These are phyloP conservation scores for Clohesyomyces aquaticus DNA, from an alignment of 495 filamentous ascomycete genomes.

Conservation along the genomic window DNA sequence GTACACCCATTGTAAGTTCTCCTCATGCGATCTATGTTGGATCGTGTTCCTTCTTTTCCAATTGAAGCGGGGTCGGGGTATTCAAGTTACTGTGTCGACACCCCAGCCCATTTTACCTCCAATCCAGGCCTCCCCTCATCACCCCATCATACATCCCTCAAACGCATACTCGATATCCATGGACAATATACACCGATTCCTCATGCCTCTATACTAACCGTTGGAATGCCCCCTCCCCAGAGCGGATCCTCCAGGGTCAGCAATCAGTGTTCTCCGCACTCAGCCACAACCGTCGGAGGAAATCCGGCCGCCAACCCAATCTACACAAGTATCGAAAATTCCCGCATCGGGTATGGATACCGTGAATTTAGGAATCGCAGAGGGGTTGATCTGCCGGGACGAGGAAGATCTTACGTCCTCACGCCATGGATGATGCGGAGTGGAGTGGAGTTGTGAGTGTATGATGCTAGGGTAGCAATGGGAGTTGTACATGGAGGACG, in stretches of 20 bases:
- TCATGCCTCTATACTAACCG: neutral
- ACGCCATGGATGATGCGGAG: neutral
- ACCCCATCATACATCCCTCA: too few species aligned
- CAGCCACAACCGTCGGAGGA: neutral
- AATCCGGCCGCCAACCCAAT: constrained; percentile 16
- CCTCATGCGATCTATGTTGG: too few species aligned
- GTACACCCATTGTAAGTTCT: too few species aligned
- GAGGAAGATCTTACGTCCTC: constrained; percentile 11
- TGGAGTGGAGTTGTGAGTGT: neutral
- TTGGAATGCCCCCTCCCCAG: neutral
- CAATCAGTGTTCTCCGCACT: constrained; percentile 17
- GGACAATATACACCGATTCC: neutral
- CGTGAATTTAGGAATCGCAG: neutral
- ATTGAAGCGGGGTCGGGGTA: too few species aligned
- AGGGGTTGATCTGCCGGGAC: neutral
- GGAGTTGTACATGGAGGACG: neutral
- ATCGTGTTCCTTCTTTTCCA: too few species aligned
- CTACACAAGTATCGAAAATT: constrained; percentile 26
- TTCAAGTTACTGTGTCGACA: too few species aligned
- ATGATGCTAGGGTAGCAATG: neutral
- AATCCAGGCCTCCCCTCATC: too few species aligned
- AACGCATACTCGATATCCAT: too few species aligned
- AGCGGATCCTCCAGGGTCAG: neutral
- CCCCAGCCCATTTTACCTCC: too few species aligned
- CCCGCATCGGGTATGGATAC: constrained; percentile 1